Evolutionary conservation across 2,329 filamentous ascomycete genomes (phyloP), one percentile per base, ranked within the genome.

Genomic region (Aspergillus costaricaensis): DNA sequence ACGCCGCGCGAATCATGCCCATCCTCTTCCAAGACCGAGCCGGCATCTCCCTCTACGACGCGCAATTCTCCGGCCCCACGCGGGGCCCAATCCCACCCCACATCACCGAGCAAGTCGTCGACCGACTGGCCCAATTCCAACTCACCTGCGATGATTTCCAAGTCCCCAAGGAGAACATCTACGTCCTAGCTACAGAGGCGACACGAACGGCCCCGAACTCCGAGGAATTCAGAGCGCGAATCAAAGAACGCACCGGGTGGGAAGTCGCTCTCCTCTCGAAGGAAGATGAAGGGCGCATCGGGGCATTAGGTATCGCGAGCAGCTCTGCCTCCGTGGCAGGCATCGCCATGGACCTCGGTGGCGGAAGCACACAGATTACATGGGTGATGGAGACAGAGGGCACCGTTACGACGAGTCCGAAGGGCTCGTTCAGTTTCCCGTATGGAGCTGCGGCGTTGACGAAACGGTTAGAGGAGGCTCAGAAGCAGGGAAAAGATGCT

Each of bases 1-100:
- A 87, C 4, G 85, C 81, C 41, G 83, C 90, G 23, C 89, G 92
- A 23, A 86, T 92, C 23, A 83, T 96, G 44, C 87, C 84, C 17
- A 93, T 90, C 25, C 70, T 96, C 58, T 96, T 91, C 76, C 86
- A 90, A 68, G 87, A 92, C 68, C 88, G 93, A 5, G 89, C 87
- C 9, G 85, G 83, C 21, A 95, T 97, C 60, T 96, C 92, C 2
- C 84, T 97, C 10, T 96, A 95, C 77, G 92, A 96, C 71, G 91
- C 91, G 0, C 76, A 91, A 80, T 82, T 81, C 79, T 66, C 82
- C 76, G 25, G 72, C 53, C 74, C 72, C 36, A 70, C 72, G n/a
- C 76, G 79, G 36, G 73, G 80, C 3, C 83, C 87, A 0, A 88
- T 89, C 53, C 80, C 85, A 3, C 67, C 77, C 0, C 73, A 81